Evolutionary conservation across 2,329 filamentous ascomycete species (phyloP).

Genomic region (Drechslerella dactyloides): DNA sequence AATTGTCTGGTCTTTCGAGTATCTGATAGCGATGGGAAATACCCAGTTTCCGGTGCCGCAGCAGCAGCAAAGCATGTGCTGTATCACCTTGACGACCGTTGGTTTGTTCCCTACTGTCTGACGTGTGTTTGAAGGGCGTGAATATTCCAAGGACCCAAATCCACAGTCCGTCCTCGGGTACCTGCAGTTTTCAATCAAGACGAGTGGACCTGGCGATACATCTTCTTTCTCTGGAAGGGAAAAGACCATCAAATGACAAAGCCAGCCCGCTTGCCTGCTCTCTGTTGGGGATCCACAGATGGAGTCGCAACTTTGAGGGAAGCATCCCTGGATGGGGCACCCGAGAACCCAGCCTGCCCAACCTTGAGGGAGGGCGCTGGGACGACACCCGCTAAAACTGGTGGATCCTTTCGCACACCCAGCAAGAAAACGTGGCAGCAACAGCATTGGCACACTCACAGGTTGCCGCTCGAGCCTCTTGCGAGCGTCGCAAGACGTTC

Average conservation of each 20-base stretch:
- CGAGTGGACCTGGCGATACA: slow-evolving; percentile 44
- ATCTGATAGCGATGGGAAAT: slow-evolving; percentile 18
- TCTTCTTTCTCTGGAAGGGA: slow-evolving; percentile 45
- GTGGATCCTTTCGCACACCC: slow-evolving; percentile 42
- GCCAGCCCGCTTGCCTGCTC: slow-evolving; percentile 31
- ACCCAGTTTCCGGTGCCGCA: slow-evolving; percentile 19
- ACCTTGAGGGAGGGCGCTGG: slow-evolving; percentile 27
- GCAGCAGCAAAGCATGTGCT: slow-evolving; percentile 14
- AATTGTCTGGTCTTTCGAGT: neutral
- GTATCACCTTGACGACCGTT: neutral
- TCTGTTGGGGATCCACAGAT: slow-evolving; percentile 40
- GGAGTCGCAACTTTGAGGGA: slow-evolving; percentile 31
- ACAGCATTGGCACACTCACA: slow-evolving; percentile 12
- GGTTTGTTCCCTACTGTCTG: slow-evolving; percentile 19
- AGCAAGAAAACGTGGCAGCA: slow-evolving; percentile 50
- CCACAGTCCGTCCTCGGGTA: slow-evolving; percentile 40
- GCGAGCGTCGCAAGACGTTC: slow-evolving; percentile 13
- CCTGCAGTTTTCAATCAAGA: slow-evolving; percentile 48
- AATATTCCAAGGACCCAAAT: slow-evolving; percentile 28
- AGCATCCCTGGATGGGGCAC: slow-evolving; percentile 37
- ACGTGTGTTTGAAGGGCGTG: slow-evolving; percentile 36
- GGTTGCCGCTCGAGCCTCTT: slow-evolving; percentile 45
- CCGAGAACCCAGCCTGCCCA: slow-evolving; percentile 38
- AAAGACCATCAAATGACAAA: slow-evolving; percentile 41
- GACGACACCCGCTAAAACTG: slow-evolving; percentile 44